These are phyloP conservation scores for Globisporangium canariense DNA, from an alignment of 352 stramenopile species.

Conservation along the genomic window DNA sequence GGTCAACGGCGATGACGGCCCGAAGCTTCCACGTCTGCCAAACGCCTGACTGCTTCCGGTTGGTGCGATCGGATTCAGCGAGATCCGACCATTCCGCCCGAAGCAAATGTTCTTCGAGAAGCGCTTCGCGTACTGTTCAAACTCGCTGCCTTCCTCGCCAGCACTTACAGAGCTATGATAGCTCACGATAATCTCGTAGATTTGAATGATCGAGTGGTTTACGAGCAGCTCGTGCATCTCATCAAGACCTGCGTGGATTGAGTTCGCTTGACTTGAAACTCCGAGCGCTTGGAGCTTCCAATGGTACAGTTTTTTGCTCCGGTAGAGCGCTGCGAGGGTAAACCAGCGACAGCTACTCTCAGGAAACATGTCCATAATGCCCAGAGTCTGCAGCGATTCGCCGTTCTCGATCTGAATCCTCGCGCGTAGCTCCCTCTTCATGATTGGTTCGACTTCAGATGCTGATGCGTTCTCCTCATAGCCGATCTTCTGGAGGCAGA, in stretches of 20 bases:
- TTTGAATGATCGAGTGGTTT: conserved; percentile 50
- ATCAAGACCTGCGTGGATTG: conserved; percentile 48
- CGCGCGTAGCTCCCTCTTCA: conserved; percentile 4
- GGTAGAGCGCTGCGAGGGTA: conserved; percentile 44
- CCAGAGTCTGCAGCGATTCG: conserved; percentile 41
- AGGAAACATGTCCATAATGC: conserved; percentile 40
- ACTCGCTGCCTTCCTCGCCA: conserved; percentile 17
- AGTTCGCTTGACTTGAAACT: conserved; percentile 31
- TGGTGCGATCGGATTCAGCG: conserved; percentile 21
- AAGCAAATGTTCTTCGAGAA: conserved; percentile 68
- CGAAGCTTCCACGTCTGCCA: not conserved
- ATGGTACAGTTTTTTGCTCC: conserved; percentile 42
- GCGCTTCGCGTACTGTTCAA: conserved; percentile 35
- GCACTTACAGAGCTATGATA: conserved; percentile 17
- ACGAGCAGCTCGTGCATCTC: conserved; percentile 50
- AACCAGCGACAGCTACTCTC: conserved; percentile 39
- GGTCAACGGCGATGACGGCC: conserved; percentile 18
- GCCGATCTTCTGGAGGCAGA: conserved; percentile 39
- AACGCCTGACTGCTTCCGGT: not conserved
- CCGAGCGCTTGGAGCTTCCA: conserved; percentile 57
- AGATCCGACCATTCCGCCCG: conserved; percentile 53
- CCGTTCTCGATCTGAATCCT: conserved; percentile 52
- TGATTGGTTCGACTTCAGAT: not conserved
- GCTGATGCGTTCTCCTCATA: not conserved
- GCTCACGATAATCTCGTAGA: conserved; percentile 53